phyloP scores from a whole-genome alignment of 495 filamentous ascomycete genomes.

The Aspergillus carlsbadensis region DNA sequence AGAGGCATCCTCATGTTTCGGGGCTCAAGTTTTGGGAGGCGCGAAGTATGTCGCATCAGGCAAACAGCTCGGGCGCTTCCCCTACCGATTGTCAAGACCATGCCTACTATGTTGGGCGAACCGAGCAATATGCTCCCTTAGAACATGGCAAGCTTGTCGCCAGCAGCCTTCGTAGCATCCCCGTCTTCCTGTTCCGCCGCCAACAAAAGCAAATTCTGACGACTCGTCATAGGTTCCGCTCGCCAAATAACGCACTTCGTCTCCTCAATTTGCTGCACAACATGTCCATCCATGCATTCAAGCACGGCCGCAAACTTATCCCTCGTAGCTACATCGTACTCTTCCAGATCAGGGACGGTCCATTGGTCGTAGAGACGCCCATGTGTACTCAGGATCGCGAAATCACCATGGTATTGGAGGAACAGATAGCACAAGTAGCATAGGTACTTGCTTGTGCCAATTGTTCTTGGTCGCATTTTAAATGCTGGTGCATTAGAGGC shows the following conservation, averaged over 20 bases:
- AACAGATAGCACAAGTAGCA: slow-evolving; percentile 12
- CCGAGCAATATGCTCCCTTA: no score
- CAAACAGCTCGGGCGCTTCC: no score
- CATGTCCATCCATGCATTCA: slow-evolving; percentile 2
- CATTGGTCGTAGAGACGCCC: slow-evolving; percentile 11
- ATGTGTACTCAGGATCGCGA: slow-evolving; percentile 1
- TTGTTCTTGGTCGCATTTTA: not conserved
- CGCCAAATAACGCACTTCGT: slow-evolving; percentile 3
- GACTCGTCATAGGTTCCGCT: slow-evolving; percentile 6
- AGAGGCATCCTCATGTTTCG: no score
- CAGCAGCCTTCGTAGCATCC: not conserved
- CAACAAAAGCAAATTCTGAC: slow-evolving; percentile 6
- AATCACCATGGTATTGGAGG: slow-evolving; percentile 5
- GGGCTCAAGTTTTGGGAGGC: no score
- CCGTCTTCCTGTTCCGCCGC: not conserved
- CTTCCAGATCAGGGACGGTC: slow-evolving; percentile 9
- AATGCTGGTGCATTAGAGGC: not conserved
- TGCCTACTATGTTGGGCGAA: no score
- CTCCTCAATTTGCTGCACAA: not conserved
- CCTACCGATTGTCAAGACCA: no score
- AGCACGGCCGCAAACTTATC: slow-evolving; percentile 4
- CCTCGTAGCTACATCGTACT: slow-evolving; percentile 1
- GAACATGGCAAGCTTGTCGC: not conserved
- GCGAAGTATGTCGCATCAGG: no score
- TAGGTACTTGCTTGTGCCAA: slow-evolving; percentile 11